A percentile compares a stretch with the other conserved stretches of the same genome.
Evolutionary conservation across 164 flowering plant genomes (phyloP).

Genomic region (Tetrastigma voinierianum): DNA sequence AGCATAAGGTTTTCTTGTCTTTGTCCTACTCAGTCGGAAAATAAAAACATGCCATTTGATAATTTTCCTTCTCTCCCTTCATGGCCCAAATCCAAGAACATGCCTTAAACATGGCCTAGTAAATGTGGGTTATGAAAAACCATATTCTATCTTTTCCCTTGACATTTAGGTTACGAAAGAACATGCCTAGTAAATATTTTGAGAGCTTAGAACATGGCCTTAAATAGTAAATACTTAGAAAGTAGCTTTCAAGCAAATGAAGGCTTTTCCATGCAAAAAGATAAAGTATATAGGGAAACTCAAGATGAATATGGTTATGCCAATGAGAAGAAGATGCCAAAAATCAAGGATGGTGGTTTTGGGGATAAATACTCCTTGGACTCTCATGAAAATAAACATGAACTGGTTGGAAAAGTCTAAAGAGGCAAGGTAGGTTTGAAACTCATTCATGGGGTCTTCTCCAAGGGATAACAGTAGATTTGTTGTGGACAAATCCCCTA

Average conservation of each 20-base stretch:
- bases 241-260: too few relatives aligned
- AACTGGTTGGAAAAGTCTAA: conserved; percentile 36
- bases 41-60: too few relatives aligned
- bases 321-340: conserved; percentile 37
- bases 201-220: conserved; percentile 32
- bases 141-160: too few relatives aligned
- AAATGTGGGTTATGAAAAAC: too few relatives aligned
- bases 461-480: conserved; percentile 33
- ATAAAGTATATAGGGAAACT: conserved; percentile 34
- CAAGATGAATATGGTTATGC: conserved; percentile 35
- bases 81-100: too few relatives aligned
- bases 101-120: too few relatives aligned
- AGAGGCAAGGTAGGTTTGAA: conserved; percentile 32
- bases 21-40: too few relatives aligned
- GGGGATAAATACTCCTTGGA: conserved; percentile 30
- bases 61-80: too few relatives aligned
- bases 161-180: too few relatives aligned
- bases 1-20: too few relatives aligned
- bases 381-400: conserved; percentile 40
- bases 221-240: conserved; percentile 35
- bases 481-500: conserved; percentile 30
- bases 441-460: conserved; percentile 23
- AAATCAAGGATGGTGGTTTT: conserved; percentile 40
- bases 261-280: too few relatives aligned
- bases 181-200: conserved; percentile 30